A percentile compares a stretch with the other conserved stretches of the same genome.
phyloP scores from a whole-genome alignment of 2,329 filamentous ascomycete genomes.

The Paecilomyces sp. region DNA sequence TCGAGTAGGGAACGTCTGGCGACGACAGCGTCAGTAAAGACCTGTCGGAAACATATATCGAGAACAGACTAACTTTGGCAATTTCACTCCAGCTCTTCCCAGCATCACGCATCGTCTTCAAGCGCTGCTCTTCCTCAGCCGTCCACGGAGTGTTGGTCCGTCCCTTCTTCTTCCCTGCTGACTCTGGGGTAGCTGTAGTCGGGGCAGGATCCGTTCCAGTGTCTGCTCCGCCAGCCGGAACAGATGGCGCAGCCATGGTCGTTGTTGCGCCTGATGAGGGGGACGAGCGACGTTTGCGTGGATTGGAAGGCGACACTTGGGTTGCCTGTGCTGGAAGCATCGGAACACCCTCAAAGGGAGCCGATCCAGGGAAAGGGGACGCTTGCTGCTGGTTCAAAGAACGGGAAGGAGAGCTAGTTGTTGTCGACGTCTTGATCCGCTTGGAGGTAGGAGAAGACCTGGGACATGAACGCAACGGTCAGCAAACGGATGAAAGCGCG shows the following conservation, averaged over 20 bases:
- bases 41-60: neutral
- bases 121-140: conserved; percentile 79
- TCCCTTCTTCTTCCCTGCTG: conserved; percentile 65
- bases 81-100: conserved; percentile 97
- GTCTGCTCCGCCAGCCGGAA: conserved; percentile 17
- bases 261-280: conserved; percentile 27
- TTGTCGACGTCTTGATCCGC: conserved; percentile 32
- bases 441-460: conserved; percentile 37
- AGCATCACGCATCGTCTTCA: conserved; percentile 90
- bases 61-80: conserved; percentile 63
- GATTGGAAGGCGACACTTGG: conserved; percentile 24
- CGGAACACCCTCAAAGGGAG: conserved; percentile 31
- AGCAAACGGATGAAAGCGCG: neutral
- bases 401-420: conserved; percentile 27
- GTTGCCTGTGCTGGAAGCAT: conserved; percentile 30
- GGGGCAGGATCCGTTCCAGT: conserved; percentile 22
- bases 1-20: conserved; percentile 77
- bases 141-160: conserved; percentile 99
- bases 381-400: conserved; percentile 32
- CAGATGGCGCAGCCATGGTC: conserved; percentile 28
- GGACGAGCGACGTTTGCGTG: conserved; percentile 39
- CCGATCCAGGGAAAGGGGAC: conserved; percentile 26
- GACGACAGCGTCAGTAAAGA: conserved; percentile 3
- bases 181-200: conserved; percentile 18
- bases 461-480: conserved; percentile 6